Evolutionary conservation across 164 flowering plant species (phyloP).

Genomic region (Chimonanthus praecox): DNA sequence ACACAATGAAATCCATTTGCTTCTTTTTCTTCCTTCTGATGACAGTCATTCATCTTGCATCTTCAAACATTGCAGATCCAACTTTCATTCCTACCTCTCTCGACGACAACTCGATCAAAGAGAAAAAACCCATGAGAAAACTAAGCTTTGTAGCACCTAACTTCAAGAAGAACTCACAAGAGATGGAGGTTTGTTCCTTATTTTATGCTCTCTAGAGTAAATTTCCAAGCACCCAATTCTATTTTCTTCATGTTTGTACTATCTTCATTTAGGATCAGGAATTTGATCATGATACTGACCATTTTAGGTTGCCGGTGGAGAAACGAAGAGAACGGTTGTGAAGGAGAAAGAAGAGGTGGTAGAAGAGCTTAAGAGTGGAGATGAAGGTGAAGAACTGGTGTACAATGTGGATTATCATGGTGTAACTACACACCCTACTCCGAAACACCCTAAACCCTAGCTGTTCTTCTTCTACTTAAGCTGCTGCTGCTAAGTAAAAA

Average conservation of each 20-base stretch:
- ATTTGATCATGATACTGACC: not conserved
- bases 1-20: slow-evolving; percentile 25
- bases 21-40: slow-evolving; percentile 24
- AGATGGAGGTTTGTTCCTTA: slow-evolving; percentile 16
- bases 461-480: not conserved
- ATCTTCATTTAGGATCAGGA: not conserved
- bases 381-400: slow-evolving; percentile 26
- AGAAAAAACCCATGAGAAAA: not conserved
- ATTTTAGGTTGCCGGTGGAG: slow-evolving; percentile 21
- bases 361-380: slow-evolving; percentile 6
- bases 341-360: not conserved
- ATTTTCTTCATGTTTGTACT: not conserved
- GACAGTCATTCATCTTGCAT: slow-evolving; percentile 16
- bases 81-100: slow-evolving; percentile 14
- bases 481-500: too few relatives aligned
- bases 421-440: slow-evolving; percentile 61
- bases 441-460: slow-evolving; percentile 42
- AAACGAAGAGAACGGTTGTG: not conserved
- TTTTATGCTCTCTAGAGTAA: not conserved
- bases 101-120: slow-evolving; percentile 1
- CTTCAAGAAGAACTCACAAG: not conserved
- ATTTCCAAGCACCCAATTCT: not conserved
- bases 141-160: not conserved
- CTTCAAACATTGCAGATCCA: slow-evolving; percentile 9
- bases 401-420: slow-evolving; percentile 68